Conservation (phyloP, 371 early-diverging fungal genomes). For the Nematocida major region DNA sequence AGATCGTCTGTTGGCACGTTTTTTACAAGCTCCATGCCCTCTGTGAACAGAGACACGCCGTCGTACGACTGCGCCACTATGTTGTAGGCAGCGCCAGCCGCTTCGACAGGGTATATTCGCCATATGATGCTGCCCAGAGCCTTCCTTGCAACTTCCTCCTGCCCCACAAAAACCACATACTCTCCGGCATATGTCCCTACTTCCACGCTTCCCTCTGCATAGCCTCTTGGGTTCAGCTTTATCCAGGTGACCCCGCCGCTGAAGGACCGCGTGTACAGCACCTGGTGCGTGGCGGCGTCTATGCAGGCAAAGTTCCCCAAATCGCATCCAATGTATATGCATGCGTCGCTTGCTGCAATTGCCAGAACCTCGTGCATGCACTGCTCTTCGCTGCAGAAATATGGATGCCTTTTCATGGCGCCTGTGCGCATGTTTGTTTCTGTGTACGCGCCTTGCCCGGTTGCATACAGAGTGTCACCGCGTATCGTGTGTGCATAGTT, state of each 20-base stretch:
- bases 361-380: conserved; percentile 32
- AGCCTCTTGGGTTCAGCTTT: neutral
- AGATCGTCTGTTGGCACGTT: conserved; percentile 20
- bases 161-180: neutral
- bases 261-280: neutral
- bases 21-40: neutral
- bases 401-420: neutral
- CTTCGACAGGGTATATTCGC: neutral
- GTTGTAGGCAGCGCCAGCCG: neutral
- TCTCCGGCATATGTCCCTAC: conserved; percentile 47
- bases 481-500: neutral
- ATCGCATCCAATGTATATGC: conserved; percentile 38
- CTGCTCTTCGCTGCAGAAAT: neutral
- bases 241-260: conserved; percentile 22
- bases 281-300: neutral
- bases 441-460: neutral
- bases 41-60: conserved; percentile 18
- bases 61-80: conserved; percentile 47
- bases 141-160: neutral
- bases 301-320: neutral
- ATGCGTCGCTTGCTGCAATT: neutral
- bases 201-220: neutral
- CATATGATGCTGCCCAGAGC: conserved; percentile 10
- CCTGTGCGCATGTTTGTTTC: conserved; percentile 14
- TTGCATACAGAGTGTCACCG: neutral